Conservation (phyloP, 1,139 yeast species). For the Taiozyma sp. region DNA sequence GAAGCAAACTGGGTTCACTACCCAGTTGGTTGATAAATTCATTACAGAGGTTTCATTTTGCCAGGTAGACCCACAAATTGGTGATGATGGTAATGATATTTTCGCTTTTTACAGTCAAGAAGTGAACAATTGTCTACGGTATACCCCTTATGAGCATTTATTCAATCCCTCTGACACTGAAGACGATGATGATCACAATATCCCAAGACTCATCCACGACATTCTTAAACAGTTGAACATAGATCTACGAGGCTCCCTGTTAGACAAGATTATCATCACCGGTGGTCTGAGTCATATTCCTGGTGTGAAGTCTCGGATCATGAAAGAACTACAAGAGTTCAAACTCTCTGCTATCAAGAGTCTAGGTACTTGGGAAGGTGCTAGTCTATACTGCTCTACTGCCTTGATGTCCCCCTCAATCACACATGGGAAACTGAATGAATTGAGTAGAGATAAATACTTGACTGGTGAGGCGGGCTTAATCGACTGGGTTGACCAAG, state of each 20-base stretch:
- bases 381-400: conserved; percentile 44
- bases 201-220: conserved; percentile 3
- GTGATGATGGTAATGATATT: conserved; percentile 1
- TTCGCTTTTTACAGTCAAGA: conserved; percentile 20
- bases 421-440: conserved; percentile 16
- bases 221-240: conserved; percentile 29
- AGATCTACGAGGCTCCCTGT: conserved; percentile 37
- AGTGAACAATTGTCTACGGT: not conserved
- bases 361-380: conserved; percentile 62
- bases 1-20: conserved; percentile 6
- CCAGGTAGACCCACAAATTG: conserved; percentile 8
- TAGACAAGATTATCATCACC: conserved; percentile 39
- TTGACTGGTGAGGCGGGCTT: conserved; percentile 19
- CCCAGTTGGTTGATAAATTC: conserved; percentile 32
- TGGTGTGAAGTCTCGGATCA: conserved; percentile 35
- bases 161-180: conserved; percentile 6
- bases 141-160: not conserved
- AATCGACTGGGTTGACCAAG: conserved; percentile 20
- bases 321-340: conserved; percentile 26
- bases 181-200: conserved; percentile 20
- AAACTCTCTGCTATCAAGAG: conserved; percentile 26
- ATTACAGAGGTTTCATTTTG: conserved; percentile 28
- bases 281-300: conserved; percentile 43
- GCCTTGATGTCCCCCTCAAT: conserved; percentile 16
- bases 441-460: conserved; percentile 26